These are phyloP conservation scores for Cyanodermella asteris DNA, from an alignment of 2,329 filamentous ascomycete species.

Conservation along the genomic window DNA sequence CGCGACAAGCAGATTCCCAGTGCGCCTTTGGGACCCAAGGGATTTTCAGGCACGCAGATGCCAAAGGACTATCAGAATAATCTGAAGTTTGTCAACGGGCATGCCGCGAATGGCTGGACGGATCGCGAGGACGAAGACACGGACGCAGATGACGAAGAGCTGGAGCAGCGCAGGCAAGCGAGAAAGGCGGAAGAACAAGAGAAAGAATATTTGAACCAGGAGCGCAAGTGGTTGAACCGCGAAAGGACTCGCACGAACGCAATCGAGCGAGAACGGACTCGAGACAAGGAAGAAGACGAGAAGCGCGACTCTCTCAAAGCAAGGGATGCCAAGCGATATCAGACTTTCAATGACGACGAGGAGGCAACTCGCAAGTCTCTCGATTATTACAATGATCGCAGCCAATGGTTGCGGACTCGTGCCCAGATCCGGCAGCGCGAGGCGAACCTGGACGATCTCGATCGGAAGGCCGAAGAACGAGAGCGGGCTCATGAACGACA, in stretches of 20 bases:
- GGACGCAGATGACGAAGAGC: slow-evolving; percentile 67
- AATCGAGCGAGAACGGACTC: slow-evolving; percentile 61
- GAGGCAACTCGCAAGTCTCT: slow-evolving; percentile 51
- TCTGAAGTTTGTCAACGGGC: slow-evolving; percentile 53
- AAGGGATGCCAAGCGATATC: slow-evolving; percentile 48
- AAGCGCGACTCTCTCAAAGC: slow-evolving; percentile 41
- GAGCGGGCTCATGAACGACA: slow-evolving; percentile 48
- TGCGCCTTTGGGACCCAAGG: slow-evolving; percentile 52
- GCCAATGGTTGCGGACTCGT: slow-evolving; percentile 66
- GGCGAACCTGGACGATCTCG: slow-evolving; percentile 54
- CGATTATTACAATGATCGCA: slow-evolving; percentile 72
- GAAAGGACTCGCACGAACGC: slow-evolving; percentile 69
- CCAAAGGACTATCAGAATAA: slow-evolving; percentile 55
- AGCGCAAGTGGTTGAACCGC: slow-evolving; percentile 75
- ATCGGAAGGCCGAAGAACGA: slow-evolving; percentile 55
- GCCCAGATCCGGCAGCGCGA: slow-evolving; percentile 53
- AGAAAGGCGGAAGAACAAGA: slow-evolving; percentile 58
- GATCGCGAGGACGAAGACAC: slow-evolving; percentile 66
- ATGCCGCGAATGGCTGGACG: slow-evolving; percentile 22
- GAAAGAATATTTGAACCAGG: slow-evolving; percentile 62
- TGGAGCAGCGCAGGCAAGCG: slow-evolving; percentile 48
- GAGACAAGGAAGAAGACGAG: slow-evolving; percentile 53
- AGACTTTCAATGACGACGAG: slow-evolving; percentile 76
- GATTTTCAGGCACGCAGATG: slow-evolving; percentile 34
- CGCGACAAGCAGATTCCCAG: slow-evolving; percentile 45